Evolutionary conservation across 768 basidiomycete species (phyloP).

Genomic region (Candolleomyces eurysporus): DNA sequence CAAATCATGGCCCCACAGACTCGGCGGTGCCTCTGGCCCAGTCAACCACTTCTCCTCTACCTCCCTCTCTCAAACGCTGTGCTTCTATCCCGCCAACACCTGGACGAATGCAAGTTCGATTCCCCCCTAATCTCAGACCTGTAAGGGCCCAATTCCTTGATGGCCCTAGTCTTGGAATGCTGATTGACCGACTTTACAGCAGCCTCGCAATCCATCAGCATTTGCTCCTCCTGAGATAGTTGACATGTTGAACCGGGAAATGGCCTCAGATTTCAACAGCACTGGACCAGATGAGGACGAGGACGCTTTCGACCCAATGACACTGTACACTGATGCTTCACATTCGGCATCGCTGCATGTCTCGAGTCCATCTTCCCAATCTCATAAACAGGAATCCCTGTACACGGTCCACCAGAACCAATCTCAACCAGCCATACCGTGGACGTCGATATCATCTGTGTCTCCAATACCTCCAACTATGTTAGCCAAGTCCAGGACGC

Average conservation of each 20-base stretch:
- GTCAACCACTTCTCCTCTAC: neutral
- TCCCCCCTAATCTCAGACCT: neutral
- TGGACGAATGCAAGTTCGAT: neutral
- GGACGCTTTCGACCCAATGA: neutral
- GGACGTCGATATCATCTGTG: no score
- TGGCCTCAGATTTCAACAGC: neutral
- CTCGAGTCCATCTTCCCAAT: no score
- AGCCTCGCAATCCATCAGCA: neutral
- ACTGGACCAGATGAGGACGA: no score
- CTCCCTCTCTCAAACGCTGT: no score
- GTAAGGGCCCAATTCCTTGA: neutral
- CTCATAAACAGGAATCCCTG: no score
- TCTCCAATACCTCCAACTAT: no score
- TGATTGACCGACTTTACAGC: neutral
- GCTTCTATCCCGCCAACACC: neutral
- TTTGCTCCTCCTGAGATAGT: slow-evolving; percentile 4
- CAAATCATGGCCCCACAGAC: no score
- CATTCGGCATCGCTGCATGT: neutral
- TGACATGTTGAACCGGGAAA: neutral
- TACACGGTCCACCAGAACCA: no score
- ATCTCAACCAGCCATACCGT: no score
- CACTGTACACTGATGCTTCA: neutral
- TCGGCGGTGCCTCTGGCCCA: neutral
- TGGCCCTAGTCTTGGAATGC: neutral
- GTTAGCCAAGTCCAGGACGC: no score